Evolutionary conservation across 345 rosid species (phyloP), one percentile per base, ranked within the genome.

Genomic region (Isatis tinctoria): DNA sequence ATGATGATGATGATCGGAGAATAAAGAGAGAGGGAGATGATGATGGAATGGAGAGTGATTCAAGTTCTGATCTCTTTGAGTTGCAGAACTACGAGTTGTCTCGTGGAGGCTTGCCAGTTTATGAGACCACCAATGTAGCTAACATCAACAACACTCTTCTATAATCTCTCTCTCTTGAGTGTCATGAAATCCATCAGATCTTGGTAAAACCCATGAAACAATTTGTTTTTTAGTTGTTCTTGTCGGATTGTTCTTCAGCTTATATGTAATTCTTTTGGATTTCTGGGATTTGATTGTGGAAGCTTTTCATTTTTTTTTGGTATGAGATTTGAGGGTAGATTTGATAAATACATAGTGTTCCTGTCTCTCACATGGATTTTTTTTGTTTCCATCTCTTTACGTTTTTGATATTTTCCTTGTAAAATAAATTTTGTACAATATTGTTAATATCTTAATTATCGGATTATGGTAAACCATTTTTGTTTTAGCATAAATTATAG

Each of bases 41-140:
- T 69, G 88, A 82, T 52, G 92, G 91, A 6, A 87, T 85, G 43
- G 96, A 89, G 32, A 94, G 96, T 69, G 98, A 94, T 83, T 89
- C 97, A 20, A 94, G 98, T 77, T 94, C 97, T 56, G 98, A 94
- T 83, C 85, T 94, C 79, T 94, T 94, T 47, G 98, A 94, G 81
- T 58, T 93, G 78, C 90, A 87, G 40, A 93, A 85, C 78, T 93
- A 88, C 65, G 91, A 91, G 78, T 64, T 89, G 67, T 85, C 93
- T 24, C 86, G 81, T 71, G 93, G 89, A 37, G 97, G 90, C 12
- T 77, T 94, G 60, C 97, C 97, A 12, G 98, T 94, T 18, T 91
- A 94, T 56, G 98, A 94, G 76, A 91, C 96, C 18, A 94, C 98
- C 49, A 79, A 80, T 54, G 81, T 89, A 79, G 88, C 88, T 69